These are phyloP conservation scores for Amaranthus cruentus DNA, from an alignment of 148 eudicot species.

Conservation along the genomic window DNA sequence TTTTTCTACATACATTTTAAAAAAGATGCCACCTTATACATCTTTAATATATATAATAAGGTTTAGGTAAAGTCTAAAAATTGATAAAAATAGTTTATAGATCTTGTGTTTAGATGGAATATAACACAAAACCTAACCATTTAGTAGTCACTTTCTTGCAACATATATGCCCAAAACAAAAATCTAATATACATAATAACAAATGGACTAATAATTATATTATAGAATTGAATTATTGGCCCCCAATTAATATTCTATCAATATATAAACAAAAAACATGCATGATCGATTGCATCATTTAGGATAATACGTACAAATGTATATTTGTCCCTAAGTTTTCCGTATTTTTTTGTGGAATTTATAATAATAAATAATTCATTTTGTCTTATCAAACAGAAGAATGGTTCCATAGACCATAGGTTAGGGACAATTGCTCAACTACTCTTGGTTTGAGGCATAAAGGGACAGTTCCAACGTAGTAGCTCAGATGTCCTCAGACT, in stretches of 20 bases:
- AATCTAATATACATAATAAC: neutral
- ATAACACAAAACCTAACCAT: neutral
- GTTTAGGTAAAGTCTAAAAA: neutral
- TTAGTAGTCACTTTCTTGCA: neutral
- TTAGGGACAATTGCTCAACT: constrained; percentile 19
- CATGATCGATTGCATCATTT: constrained; percentile 3
- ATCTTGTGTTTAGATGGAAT: neutral
- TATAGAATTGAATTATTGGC: constrained; percentile 1
- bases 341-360: neutral
- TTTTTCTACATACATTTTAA: no score
- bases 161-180: neutral
- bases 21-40: no score
- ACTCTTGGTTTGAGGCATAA: constrained; percentile 14
- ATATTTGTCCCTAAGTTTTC: constrained; percentile 9
- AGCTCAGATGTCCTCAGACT: constrained; percentile 1
- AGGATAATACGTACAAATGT: constrained; percentile 7
- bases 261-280: constrained; percentile 3
- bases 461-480: constrained; percentile 1
- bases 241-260: constrained; percentile 8
- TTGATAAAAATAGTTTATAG: neutral
- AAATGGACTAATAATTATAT: neutral
- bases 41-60: no score
- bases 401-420: neutral
- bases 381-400: constrained; percentile 23
- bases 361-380: neutral